phyloP scores from a whole-genome alignment of 805 yeast species.

The Wickerhamiella cacticola region DNA sequence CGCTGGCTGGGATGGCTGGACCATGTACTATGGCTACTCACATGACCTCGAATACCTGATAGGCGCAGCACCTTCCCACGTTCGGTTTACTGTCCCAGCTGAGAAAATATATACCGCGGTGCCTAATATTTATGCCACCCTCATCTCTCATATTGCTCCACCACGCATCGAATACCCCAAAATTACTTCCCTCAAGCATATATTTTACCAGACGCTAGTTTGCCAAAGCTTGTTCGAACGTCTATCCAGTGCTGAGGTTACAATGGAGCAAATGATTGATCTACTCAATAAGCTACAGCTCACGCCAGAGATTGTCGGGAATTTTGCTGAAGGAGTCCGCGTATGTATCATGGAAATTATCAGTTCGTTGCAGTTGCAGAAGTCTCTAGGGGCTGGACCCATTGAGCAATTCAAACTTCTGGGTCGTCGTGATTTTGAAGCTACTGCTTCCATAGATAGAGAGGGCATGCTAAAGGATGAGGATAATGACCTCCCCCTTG shows the following conservation, averaged over 20 bases:
- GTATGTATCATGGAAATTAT: constrained; percentile 46
- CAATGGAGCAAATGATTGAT: constrained; percentile 44
- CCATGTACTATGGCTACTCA: constrained; percentile 35
- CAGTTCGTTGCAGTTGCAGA: constrained; percentile 32
- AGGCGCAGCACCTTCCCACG: constrained; percentile 23
- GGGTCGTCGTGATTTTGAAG: constrained; percentile 9
- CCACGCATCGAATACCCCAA: constrained; percentile 1
- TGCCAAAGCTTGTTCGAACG: constrained; percentile 8
- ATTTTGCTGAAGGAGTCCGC: constrained; percentile 61
- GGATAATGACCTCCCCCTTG: background rate
- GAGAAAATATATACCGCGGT: constrained; percentile 31
- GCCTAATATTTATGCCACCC: constrained; percentile 40
- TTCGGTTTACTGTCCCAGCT: background rate
- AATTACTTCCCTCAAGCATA: constrained; percentile 1
- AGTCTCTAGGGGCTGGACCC: background rate
- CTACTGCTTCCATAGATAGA: constrained; percentile 19
- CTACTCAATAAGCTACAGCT: constrained; percentile 50
- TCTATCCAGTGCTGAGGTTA: constrained; percentile 37
- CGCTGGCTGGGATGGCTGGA: constrained; percentile 76
- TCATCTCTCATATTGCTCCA: constrained; percentile 23
- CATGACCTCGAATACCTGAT: background rate
- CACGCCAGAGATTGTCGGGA: constrained; percentile 38
- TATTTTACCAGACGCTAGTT: constrained; percentile 8
- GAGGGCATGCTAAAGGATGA: constrained; percentile 29
- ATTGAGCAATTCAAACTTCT: constrained; percentile 8